phyloP scores from a whole-genome alignment of 2,329 filamentous ascomycete genomes.

The Hypocrella siamensis region DNA sequence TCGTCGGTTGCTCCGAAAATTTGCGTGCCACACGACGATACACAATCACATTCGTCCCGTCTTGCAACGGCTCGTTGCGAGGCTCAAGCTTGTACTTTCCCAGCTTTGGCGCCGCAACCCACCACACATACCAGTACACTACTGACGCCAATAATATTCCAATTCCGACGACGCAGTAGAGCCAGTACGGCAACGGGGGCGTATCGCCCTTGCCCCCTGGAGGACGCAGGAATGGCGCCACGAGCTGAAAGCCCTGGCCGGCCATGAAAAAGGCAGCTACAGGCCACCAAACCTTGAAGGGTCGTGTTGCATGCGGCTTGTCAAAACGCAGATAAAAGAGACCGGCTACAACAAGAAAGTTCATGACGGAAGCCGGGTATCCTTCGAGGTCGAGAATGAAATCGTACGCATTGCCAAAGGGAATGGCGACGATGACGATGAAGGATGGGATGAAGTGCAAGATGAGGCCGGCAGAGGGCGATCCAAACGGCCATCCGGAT shows the following conservation, averaged over 20 bases:
- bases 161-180: constrained; percentile 9
- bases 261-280: constrained; percentile 8
- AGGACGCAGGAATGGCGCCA: constrained; percentile 8
- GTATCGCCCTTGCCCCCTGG: constrained; percentile 8
- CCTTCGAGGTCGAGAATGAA: constrained; percentile 40
- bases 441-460: constrained; percentile 13
- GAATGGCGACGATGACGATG: constrained; percentile 49
- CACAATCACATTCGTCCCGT: constrained; percentile 9
- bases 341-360: constrained; percentile 5
- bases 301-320: constrained; percentile 6
- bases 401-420: constrained; percentile 52
- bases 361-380: constrained; percentile 2
- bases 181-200: constrained; percentile 9
- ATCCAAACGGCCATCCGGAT: constrained; percentile 50
- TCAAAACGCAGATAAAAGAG: constrained; percentile 7
- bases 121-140: constrained; percentile 9
- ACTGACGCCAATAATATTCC: constrained; percentile 6
- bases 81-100: constrained; percentile 7
- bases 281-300: constrained; percentile 9
- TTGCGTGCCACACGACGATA: constrained; percentile 7
- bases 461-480: constrained; percentile 33
- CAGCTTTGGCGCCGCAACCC: constrained; percentile 8
- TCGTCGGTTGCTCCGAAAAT: background rate
- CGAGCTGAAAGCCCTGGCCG: constrained; percentile 9
- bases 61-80: constrained; percentile 7